These are phyloP conservation scores for Aspergillus fischeri DNA, from an alignment of 2,329 filamentous ascomycete genomes.

Conservation along the genomic window DNA sequence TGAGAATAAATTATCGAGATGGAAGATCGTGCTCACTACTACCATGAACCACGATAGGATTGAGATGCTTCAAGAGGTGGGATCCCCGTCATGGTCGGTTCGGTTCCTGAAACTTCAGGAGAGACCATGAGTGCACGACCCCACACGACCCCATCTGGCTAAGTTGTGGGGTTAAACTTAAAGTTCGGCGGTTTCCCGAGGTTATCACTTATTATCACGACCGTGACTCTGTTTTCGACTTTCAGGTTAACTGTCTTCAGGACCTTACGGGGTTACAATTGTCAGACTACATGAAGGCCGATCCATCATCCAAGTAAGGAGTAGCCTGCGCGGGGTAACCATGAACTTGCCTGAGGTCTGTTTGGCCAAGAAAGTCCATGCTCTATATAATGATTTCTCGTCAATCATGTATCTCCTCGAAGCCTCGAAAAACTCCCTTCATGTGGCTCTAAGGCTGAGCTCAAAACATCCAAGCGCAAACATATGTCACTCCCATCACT, in stretches of 20 bases:
- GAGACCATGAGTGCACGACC: neutral
- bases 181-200: neutral
- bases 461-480: neutral
- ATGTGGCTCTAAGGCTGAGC: neutral
- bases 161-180: neutral
- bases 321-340: no score
- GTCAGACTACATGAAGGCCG: neutral
- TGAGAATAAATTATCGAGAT: neutral
- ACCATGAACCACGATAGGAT: neutral
- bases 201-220: neutral
- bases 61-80: neutral
- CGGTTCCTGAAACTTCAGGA: neutral
- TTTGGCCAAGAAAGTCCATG: no score
- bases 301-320: no score
- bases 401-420: no score
- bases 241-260: neutral
- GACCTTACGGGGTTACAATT: no score
- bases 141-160: neutral
- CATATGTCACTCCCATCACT: neutral
- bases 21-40: neutral
- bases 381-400: no score
- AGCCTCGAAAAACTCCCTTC: neutral
- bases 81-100: neutral
- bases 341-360: no score
- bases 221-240: neutral